A percentile compares a stretch with the other conserved stretches of the same genome.
These are phyloP conservation scores for Ambrosia artemisiifolia DNA, from an alignment of 129 eudicot genomes.

Conservation along the genomic window DNA sequence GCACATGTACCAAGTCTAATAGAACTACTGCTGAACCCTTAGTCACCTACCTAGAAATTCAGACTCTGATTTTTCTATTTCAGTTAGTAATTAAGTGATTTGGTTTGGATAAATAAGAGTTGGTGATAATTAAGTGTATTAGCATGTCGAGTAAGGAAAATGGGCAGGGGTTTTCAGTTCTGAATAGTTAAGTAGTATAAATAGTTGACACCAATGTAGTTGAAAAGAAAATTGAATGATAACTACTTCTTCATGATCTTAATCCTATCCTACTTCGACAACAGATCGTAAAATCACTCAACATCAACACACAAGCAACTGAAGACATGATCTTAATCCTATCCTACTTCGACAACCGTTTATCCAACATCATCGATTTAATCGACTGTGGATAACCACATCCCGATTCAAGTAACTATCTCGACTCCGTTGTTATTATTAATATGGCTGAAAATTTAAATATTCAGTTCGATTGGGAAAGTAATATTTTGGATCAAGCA, in stretches of 20 bases:
- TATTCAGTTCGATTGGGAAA: conserved; percentile 23
- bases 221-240: too few relatives aligned
- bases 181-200: too few relatives aligned
- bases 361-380: conserved; percentile 59
- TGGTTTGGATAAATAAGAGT: too few relatives aligned
- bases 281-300: conserved; percentile 72
- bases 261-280: conserved; percentile 17
- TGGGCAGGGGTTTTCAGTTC: too few relatives aligned
- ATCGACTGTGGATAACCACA: conserved; percentile 11
- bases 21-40: background rate
- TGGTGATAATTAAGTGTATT: too few relatives aligned
- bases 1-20: background rate
- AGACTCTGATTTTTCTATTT: too few relatives aligned
- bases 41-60: conserved; percentile 9
- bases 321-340: conserved; percentile 77
- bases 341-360: conserved; percentile 75
- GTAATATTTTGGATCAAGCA: conserved; percentile 36
- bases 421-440: conserved; percentile 56
- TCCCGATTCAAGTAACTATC: conserved; percentile 33
- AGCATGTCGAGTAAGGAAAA: too few relatives aligned
- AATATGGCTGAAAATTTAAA: conserved; percentile 44
- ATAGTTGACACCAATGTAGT: too few relatives aligned
- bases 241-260: too few relatives aligned
- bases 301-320: conserved; percentile 51
- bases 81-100: too few relatives aligned